Percentiles rank a stretch among this genome's conserved stretches.
Evolutionary conservation across 2,329 filamentous ascomycete species (phyloP).

Genomic region (Penicillium sp.): DNA sequence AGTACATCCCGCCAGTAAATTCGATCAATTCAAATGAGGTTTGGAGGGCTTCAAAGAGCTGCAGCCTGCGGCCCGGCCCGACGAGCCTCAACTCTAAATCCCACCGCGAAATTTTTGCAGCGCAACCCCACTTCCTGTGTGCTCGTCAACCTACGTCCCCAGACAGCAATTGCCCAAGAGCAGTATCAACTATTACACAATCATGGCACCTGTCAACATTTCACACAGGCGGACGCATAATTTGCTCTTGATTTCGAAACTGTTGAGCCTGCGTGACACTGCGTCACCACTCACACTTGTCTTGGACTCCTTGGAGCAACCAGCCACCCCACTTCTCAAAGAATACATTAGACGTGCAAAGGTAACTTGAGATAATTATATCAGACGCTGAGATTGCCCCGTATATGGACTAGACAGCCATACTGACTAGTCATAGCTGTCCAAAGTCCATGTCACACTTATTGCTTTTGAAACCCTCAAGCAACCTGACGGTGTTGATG

Average conservation of each 20-base stretch:
- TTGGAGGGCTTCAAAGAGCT: not conserved
- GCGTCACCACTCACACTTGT: slow-evolving; percentile 84
- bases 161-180: slow-evolving; percentile 1
- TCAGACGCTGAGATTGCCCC: not conserved
- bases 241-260: slow-evolving; percentile 75
- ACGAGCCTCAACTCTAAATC: slow-evolving; percentile 34
- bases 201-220: slow-evolving; percentile 39
- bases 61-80: slow-evolving; percentile 31
- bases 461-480: slow-evolving; percentile 74
- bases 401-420: not conserved
- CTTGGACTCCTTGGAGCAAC: slow-evolving; percentile 81
- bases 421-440: slow-evolving; percentile 32
- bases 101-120: slow-evolving; percentile 31
- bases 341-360: slow-evolving; percentile 77
- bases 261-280: slow-evolving; percentile 74
- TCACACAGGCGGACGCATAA: slow-evolving; percentile 78
- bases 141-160: slow-evolving; percentile 11
- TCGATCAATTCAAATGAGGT: too few relatives aligned
- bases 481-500: slow-evolving; percentile 63
- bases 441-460: slow-evolving; percentile 69
- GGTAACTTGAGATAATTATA: slow-evolving; percentile 45
- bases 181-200: not conserved
- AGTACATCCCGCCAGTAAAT: too few relatives aligned
- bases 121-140: slow-evolving; percentile 21
- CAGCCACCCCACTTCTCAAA: slow-evolving; percentile 64